Evolutionary conservation across 305 asterid genomes (phyloP), one percentile per base, ranked within the genome.

Genomic region (Solanum chacoense): DNA sequence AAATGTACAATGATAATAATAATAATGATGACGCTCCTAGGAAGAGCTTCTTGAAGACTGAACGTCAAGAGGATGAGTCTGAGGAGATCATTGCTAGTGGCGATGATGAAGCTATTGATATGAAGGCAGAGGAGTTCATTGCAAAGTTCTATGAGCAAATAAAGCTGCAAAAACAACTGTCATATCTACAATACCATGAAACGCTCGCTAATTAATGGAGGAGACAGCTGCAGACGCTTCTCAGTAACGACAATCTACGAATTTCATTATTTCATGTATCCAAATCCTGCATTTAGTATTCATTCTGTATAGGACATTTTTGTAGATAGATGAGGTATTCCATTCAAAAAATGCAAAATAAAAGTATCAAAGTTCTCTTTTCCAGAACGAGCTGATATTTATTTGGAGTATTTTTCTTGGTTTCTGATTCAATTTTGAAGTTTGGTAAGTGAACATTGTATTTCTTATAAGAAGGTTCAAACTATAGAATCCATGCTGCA

Each of bases 81-180:
- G 95, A 88, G 72, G 29, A 36, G 72, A 87, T 80, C 1, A 86
- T 32, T 22, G 84, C 22, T 31, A 42, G 83, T 12, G 85, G 90
- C 8, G 93, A 35, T 31, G 94, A 90, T 12, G 93, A 92, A 72
- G 96, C 87, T 28, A 95, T 96, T 65, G 98, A 95, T 91, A 45
- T 83, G 91, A 95, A 92, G 93, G 99, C 98, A 11, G 99, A 95
- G 89, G 76, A 93, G 91, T 97, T 95, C 71, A 97, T 97, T 32
- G 95, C 97, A 0, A 92, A 91, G 84, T 95, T 97, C 85, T 94
- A 95, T 76, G 87, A 93, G 88, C 95, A 95, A 78, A 94, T 96
- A 89, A 95, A 93, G 94, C 85, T 92, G 37, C 98, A 96, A 89
- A 92, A 94, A 59, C 94, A 94, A 85, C 87, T 92, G 26, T 94